A percentile compares a stretch with the other conserved stretches of the same genome.
Evolutionary conservation across 192 early-diverging fungal species (phyloP).

Genomic region (Jimgerdemannia lactiflua): DNA sequence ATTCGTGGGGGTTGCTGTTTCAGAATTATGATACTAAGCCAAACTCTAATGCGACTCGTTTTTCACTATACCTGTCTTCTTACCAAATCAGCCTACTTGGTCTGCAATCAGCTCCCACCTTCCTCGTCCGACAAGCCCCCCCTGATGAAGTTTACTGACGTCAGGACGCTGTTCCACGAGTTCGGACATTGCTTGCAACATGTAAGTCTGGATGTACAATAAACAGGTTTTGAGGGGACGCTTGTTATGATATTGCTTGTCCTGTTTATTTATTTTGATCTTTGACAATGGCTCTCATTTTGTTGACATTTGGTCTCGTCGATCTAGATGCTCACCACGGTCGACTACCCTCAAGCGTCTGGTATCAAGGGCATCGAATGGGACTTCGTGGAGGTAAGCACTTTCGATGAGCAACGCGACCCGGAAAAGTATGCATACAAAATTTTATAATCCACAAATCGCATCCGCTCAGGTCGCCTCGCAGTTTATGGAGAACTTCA

Average conservation of each 20-base stretch:
- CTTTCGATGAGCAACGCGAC: neutral
- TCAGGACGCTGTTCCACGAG: conserved; percentile 62
- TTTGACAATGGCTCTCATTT: neutral
- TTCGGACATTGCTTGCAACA: conserved; percentile 64
- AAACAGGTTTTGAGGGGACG: too few relatives aligned
- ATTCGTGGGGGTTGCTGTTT: too few relatives aligned
- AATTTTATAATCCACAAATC: too few relatives aligned
- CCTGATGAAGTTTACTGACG: conserved; percentile 57
- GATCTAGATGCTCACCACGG: conserved; percentile 46
- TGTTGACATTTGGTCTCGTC: neutral
- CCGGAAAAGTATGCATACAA: too few relatives aligned
- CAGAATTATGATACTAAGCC: too few relatives aligned
- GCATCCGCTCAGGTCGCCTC: conserved; percentile 39
- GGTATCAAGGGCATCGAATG: conserved; percentile 64
- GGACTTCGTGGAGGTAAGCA: conserved; percentile 46
- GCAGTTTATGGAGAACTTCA: conserved; percentile 68
- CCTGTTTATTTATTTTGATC: neutral
- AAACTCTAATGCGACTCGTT: neutral
- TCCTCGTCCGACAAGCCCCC: conserved; percentile 34
- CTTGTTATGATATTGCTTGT: too few relatives aligned
- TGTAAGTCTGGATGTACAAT: conserved; percentile 12
- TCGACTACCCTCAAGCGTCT: conserved; percentile 55
- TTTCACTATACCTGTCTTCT: neutral
- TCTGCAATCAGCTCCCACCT: conserved; percentile 56
- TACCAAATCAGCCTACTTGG: conserved; percentile 41